Conservation (phyloP, 2,329 filamentous ascomycete species). For the Helotiales sp. region DNA sequence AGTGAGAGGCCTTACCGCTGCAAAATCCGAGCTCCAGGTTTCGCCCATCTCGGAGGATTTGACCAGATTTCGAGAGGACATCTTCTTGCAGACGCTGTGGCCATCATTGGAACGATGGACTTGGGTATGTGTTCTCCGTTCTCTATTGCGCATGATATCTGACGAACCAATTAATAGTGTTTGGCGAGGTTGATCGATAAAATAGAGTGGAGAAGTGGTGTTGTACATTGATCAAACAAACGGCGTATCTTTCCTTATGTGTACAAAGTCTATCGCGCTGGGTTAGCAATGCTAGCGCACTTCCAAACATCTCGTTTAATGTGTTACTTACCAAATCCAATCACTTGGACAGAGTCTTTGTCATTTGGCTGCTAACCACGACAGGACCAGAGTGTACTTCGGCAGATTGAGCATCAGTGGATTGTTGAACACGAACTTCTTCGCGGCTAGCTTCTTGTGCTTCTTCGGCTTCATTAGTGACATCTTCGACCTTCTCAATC, state of each 20-base stretch:
- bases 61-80: slow-evolving; percentile 93
- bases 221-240: slow-evolving; percentile 25
- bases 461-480: neutral
- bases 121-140: slow-evolving; percentile 58
- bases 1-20: slow-evolving; percentile 96
- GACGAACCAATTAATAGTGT: slow-evolving; percentile 30
- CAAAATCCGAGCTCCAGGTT: slow-evolving; percentile 95
- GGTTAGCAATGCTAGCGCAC: slow-evolving; percentile 29
- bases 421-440: too few relatives aligned
- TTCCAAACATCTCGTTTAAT: neutral
- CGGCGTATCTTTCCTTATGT: slow-evolving; percentile 23
- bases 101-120: slow-evolving; percentile 90
- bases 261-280: slow-evolving; percentile 26
- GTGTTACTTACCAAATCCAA: slow-evolving; percentile 8
- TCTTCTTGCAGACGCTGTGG: slow-evolving; percentile 92
- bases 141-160: slow-evolving; percentile 10
- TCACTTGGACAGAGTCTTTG: neutral
- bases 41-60: slow-evolving; percentile 91
- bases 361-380: slow-evolving; percentile 13
- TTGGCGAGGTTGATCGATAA: slow-evolving; percentile 52
- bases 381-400: neutral
- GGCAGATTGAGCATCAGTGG: too few relatives aligned
- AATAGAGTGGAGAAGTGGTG: slow-evolving; percentile 9
- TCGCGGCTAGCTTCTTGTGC: neutral
- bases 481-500: neutral